Evolutionary conservation across 108 stramenopile genomes (phyloP).

Genomic region (Craspedostauros australis): DNA sequence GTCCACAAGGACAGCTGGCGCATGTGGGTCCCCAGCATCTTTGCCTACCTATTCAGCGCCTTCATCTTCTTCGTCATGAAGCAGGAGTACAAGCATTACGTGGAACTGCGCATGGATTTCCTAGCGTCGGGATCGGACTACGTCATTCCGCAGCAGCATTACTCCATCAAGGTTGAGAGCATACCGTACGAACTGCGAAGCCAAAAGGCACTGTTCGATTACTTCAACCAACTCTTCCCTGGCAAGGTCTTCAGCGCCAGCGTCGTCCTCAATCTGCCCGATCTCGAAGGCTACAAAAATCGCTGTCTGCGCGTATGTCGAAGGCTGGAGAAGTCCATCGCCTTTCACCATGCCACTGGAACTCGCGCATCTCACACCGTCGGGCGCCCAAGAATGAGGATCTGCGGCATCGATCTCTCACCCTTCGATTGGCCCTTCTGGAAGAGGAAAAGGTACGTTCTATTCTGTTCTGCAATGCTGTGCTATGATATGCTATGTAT

Average conservation of each 20-base stretch:
- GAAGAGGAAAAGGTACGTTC: constrained; percentile 5
- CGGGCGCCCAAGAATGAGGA: constrained; percentile 58
- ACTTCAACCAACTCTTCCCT: constrained; percentile 84
- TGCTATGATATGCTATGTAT: no score
- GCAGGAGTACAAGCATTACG: constrained; percentile 80
- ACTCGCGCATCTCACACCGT: constrained; percentile 68
- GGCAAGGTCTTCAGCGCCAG: constrained; percentile 67
- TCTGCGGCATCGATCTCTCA: constrained; percentile 66
- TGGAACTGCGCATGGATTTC: constrained; percentile 82
- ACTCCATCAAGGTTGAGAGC: constrained; percentile 80
- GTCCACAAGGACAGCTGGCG: constrained; percentile 48
- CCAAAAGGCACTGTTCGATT: constrained; percentile 72
- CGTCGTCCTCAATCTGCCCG: constrained; percentile 74
- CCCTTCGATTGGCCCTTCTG: constrained; percentile 38
- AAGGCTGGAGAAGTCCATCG: constrained; percentile 79
- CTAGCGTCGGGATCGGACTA: constrained; percentile 56
- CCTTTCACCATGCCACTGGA: constrained; percentile 57
- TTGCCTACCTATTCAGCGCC: constrained; percentile 75
- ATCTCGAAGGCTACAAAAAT: constrained; percentile 53
- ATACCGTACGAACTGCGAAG: constrained; percentile 80
- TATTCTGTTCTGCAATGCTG: no score
- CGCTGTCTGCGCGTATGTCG: constrained; percentile 52
- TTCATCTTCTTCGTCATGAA: constrained; percentile 81
- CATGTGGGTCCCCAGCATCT: constrained; percentile 83
- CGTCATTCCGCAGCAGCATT: constrained; percentile 65